These are phyloP conservation scores for Aspergillus mulundensis DNA, from an alignment of 495 filamentous ascomycete genomes.

Conservation along the genomic window DNA sequence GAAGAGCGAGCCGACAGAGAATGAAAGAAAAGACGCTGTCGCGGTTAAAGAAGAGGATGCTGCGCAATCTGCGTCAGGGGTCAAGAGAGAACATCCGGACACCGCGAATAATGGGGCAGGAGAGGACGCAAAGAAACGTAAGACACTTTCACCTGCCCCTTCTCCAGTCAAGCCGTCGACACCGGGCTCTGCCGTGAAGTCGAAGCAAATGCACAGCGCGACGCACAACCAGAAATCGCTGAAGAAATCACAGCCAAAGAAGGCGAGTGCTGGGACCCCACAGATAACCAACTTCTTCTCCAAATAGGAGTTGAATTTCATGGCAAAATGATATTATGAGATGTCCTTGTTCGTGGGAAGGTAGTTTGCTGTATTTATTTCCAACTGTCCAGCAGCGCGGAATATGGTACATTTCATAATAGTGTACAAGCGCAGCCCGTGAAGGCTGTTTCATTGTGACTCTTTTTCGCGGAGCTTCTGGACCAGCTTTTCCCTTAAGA, in stretches of 20 bases:
- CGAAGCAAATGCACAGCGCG: slow-evolving; percentile 31
- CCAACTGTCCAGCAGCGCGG: slow-evolving; percentile 18
- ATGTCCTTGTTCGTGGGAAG: not conserved
- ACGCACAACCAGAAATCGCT: slow-evolving; percentile 43
- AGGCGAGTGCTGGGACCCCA: slow-evolving; percentile 59
- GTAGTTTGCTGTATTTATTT: slow-evolving; percentile 4
- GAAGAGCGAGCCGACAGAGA: slow-evolving; percentile 19
- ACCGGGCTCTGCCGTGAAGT: slow-evolving; percentile 15
- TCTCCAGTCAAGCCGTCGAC: slow-evolving; percentile 22
- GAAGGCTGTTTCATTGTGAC: slow-evolving; percentile 5
- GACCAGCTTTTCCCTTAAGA: slow-evolving; percentile 53
- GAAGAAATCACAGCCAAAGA: slow-evolving; percentile 42
- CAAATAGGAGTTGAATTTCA: slow-evolving; percentile 36
- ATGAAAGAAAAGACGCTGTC: slow-evolving; percentile 27
- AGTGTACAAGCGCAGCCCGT: slow-evolving; percentile 23
- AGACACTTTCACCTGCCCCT: slow-evolving; percentile 16
- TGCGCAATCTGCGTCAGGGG: slow-evolving; percentile 40
- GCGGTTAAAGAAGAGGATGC: slow-evolving; percentile 33
- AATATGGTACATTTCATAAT: slow-evolving; percentile 8
- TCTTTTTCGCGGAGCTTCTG: slow-evolving; percentile 41
- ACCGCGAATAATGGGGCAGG: slow-evolving; percentile 17
- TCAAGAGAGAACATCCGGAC: slow-evolving; percentile 57
- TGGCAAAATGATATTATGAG: not conserved
- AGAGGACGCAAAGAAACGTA: slow-evolving; percentile 26
- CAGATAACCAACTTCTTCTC: slow-evolving; percentile 86